Evolutionary conservation across 2,329 filamentous ascomycete species (phyloP).

Genomic region (Pseudocercospora fijiensis): DNA sequence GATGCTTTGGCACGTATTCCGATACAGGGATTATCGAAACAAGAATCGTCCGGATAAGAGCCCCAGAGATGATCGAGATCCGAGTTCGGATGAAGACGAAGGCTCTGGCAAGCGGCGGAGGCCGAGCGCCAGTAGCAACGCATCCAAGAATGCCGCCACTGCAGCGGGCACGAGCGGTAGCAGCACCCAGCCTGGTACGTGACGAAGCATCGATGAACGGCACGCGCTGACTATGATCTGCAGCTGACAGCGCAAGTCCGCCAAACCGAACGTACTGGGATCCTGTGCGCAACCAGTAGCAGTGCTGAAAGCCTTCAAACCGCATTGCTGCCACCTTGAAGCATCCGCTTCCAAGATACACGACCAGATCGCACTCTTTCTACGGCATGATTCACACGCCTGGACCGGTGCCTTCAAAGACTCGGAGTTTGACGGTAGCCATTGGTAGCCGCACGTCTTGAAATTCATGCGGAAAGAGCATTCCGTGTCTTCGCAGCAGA

Average conservation of each 20-base stretch:
- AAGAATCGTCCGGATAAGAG: constrained; percentile 24
- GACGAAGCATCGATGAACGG: background rate
- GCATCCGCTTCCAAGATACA: background rate
- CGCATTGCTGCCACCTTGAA: background rate
- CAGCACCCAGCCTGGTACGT: constrained; percentile 9
- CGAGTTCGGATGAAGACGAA: constrained; percentile 8
- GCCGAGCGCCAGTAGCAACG: constrained; percentile 7
- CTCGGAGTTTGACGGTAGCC: background rate
- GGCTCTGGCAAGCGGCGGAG: constrained; percentile 7
- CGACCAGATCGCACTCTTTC: background rate
- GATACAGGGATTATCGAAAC: constrained; percentile 46
- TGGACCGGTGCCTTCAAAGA: background rate
- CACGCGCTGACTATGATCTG: background rate
- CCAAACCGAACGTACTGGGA: constrained; percentile 20
- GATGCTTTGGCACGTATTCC: constrained; percentile 52
- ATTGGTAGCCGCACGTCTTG: background rate
- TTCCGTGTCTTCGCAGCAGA: background rate
- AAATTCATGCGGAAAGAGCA: too few species aligned
- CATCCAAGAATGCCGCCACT: constrained; percentile 8
- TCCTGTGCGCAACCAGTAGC: constrained; percentile 19
- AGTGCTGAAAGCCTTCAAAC: background rate
- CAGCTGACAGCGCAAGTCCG: background rate
- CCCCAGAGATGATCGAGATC: constrained; percentile 5
- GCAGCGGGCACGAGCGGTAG: constrained; percentile 1
- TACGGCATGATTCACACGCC: background rate